A percentile compares a stretch with the other conserved stretches of the same genome.
Conservation (phyloP, 768 basidiomycete genomes). For the Suillus fuscotomentosus region DNA sequence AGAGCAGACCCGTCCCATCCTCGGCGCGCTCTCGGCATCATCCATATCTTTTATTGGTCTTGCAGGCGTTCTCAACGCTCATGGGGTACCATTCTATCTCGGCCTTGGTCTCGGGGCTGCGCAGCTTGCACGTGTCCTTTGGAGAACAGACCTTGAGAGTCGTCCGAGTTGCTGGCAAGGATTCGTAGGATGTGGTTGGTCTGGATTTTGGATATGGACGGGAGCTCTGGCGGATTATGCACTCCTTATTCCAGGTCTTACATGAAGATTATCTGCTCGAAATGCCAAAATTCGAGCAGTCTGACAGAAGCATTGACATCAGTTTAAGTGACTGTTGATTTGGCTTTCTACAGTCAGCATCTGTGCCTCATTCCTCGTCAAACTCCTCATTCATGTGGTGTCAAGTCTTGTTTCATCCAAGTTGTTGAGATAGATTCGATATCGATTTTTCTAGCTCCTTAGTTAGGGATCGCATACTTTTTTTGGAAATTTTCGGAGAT, state of each 20-base stretch:
- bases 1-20: conserved; percentile 68
- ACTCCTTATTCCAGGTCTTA: conserved; percentile 14
- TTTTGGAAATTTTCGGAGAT: background rate
- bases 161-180: conserved; percentile 86
- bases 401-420: background rate
- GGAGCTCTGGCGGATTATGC: conserved; percentile 74
- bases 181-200: conserved; percentile 85
- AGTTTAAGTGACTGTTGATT: background rate
- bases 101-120: conserved; percentile 70
- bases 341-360: background rate
- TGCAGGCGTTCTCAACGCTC: conserved; percentile 78
- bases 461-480: background rate
- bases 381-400: background rate
- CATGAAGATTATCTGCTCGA: background rate
- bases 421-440: background rate
- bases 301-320: background rate
- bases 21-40: conserved; percentile 69
- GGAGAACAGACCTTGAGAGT: conserved; percentile 70
- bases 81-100: conserved; percentile 76
- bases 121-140: conserved; percentile 78
- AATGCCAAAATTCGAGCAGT: background rate
- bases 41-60: conserved; percentile 73
- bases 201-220: conserved; percentile 86
- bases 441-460: background rate
- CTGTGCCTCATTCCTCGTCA: background rate